Percentiles rank a stretch among this genome's conserved stretches.
phyloP scores from a whole-genome alignment of 164 flowering plant species.

The Magnolia kwangsiensis region DNA sequence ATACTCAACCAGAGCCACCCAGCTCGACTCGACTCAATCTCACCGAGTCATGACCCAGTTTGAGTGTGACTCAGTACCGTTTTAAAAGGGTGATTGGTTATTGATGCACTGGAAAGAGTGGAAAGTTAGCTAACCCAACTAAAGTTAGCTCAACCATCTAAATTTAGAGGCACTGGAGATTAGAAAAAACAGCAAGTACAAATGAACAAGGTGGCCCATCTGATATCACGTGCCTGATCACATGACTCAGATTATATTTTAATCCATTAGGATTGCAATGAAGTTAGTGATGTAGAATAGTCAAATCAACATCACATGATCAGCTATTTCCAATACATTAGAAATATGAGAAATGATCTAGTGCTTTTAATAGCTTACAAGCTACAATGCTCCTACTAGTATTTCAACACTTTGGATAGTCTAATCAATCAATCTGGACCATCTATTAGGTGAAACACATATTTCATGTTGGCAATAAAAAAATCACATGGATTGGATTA shows the following conservation, averaged over 20 bases:
- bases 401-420: not conserved
- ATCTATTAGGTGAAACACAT: not conserved
- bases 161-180: conserved; percentile 13
- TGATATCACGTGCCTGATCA: conserved; percentile 35
- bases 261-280: conserved; percentile 19
- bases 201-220: conserved; percentile 16
- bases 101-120: conserved; percentile 19
- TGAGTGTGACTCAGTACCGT: too few relatives aligned
- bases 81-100: not conserved
- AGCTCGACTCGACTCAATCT: too few relatives aligned
- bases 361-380: not conserved
- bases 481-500: too few relatives aligned
- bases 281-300: conserved; percentile 24
- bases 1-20: too few relatives aligned
- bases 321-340: conserved; percentile 30
- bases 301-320: conserved; percentile 47
- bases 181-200: conserved; percentile 1
- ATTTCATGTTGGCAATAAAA: too few relatives aligned
- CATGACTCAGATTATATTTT: conserved; percentile 27
- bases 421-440: not conserved
- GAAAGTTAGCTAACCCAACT: conserved; percentile 28
- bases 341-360: conserved; percentile 1
- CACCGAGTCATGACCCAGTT: too few relatives aligned
- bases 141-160: conserved; percentile 20
- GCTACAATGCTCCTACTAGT: not conserved